These are phyloP conservation scores for Powellomyces hirtus DNA, from an alignment of 192 early-diverging fungal species.

Conservation along the genomic window DNA sequence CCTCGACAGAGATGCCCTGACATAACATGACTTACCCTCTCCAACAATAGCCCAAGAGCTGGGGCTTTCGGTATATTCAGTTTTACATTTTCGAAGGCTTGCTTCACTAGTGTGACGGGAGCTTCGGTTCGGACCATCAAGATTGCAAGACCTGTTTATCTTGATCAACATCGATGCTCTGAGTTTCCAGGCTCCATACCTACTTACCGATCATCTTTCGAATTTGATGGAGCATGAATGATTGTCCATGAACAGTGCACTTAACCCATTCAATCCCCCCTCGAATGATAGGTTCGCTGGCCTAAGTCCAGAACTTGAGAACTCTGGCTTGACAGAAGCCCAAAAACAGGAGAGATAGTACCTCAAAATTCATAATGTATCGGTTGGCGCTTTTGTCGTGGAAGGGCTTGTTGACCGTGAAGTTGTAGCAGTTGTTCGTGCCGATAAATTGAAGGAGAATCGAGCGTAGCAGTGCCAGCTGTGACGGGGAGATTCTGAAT, in stretches of 20 bases:
- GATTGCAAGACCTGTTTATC: conserved; percentile 55
- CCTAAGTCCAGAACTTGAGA: conserved; percentile 13
- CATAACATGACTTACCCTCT: conserved; percentile 60
- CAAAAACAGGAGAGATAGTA: conserved; percentile 14
- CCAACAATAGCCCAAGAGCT: conserved; percentile 83
- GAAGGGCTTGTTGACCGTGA: conserved; percentile 75
- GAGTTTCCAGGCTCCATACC: not conserved
- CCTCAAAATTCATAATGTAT: conserved; percentile 80
- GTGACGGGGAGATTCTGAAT: conserved; percentile 64
- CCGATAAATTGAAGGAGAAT: conserved; percentile 70
- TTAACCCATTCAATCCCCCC: conserved; percentile 82
- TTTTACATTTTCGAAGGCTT: conserved; percentile 60
- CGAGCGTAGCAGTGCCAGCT: conserved; percentile 63
- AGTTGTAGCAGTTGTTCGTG: conserved; percentile 95
- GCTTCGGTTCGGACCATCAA: conserved; percentile 75
- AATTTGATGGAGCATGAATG: conserved; percentile 99
- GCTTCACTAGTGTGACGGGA: conserved; percentile 64
- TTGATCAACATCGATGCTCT: not conserved
- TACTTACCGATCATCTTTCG: conserved; percentile 95
- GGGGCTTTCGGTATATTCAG: conserved; percentile 98
- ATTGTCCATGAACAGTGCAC: conserved; percentile 89
- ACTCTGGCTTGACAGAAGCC: not conserved
- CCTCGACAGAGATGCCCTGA: too few species aligned
- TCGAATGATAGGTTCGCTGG: conserved; percentile 45
- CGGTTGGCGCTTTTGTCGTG: conserved; percentile 77